These are phyloP conservation scores for Hemileia vastatrix DNA, from an alignment of 1,284 basidiomycete genomes.

Conservation along the genomic window DNA sequence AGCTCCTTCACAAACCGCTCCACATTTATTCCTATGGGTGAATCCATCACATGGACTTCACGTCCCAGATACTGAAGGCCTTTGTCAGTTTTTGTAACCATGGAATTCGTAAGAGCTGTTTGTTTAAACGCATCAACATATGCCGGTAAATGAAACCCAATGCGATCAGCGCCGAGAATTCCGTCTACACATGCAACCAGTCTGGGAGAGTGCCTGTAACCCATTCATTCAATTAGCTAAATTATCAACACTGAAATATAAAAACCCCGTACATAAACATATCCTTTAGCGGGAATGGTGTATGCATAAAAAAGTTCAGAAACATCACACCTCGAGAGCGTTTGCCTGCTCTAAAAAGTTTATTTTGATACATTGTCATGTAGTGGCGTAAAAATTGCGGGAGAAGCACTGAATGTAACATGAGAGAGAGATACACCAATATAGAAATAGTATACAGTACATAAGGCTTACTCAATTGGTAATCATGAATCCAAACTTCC, in stretches of 20 bases:
- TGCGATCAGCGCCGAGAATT: constrained; percentile 85
- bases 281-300: constrained; percentile 94
- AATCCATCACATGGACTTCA: constrained; percentile 91
- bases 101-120: too few relatives aligned
- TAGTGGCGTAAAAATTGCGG: background rate
- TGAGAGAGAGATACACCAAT: background rate
- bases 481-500: background rate
- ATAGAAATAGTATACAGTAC: background rate
- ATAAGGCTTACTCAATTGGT: background rate
- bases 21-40: constrained; percentile 98
- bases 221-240: constrained; percentile 56
- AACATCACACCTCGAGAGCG: constrained; percentile 1
- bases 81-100: constrained; percentile 96
- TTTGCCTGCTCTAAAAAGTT: background rate
- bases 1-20: constrained; percentile 79
- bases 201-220: too few relatives aligned
- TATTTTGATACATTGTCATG: background rate
- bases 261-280: constrained; percentile 69
- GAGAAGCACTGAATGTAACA: background rate
- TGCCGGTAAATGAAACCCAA: too few relatives aligned
- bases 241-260: background rate
- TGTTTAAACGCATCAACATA: too few relatives aligned
- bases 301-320: constrained; percentile 97
- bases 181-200: too few relatives aligned
- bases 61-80: constrained; percentile 92